Evolutionary conservation across 208 protist genomes (phyloP).

Genomic region (Leishmania arabica): DNA sequence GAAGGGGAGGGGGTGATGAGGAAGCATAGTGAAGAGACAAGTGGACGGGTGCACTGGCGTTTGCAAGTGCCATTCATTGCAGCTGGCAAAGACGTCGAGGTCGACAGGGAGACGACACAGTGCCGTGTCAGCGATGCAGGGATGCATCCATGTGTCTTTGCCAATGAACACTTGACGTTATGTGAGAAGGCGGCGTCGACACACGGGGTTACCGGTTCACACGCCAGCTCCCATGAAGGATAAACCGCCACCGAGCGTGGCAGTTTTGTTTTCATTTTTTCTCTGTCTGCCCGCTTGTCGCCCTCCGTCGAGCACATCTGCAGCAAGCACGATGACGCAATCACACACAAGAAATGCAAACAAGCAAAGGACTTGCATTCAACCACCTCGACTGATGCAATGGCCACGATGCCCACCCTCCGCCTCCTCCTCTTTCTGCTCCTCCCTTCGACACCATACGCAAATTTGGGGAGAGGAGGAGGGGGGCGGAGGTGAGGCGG

Average conservation of each 20-base stretch:
- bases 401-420: no score
- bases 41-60: background rate
- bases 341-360: no score
- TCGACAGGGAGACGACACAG: background rate
- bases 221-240: background rate
- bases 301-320: background rate
- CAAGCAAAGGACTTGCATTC: no score
- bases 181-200: background rate
- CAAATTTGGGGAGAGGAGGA: no score
- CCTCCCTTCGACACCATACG: background rate
- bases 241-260: background rate
- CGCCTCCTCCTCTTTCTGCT: background rate
- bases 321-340: background rate
- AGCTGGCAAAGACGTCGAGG: background rate
- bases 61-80: background rate
- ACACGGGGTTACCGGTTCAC: background rate
- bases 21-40: background rate
- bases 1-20: background rate
- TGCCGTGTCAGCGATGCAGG: background rate
- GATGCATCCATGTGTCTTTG: background rate
- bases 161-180: background rate
- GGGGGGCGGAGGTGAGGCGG: background rate
- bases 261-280: background rate
- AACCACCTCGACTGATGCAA: no score
- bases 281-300: background rate